Conservation (phyloP, 2,329 filamentous ascomycete genomes). For the Xylariaceae sp. region DNA sequence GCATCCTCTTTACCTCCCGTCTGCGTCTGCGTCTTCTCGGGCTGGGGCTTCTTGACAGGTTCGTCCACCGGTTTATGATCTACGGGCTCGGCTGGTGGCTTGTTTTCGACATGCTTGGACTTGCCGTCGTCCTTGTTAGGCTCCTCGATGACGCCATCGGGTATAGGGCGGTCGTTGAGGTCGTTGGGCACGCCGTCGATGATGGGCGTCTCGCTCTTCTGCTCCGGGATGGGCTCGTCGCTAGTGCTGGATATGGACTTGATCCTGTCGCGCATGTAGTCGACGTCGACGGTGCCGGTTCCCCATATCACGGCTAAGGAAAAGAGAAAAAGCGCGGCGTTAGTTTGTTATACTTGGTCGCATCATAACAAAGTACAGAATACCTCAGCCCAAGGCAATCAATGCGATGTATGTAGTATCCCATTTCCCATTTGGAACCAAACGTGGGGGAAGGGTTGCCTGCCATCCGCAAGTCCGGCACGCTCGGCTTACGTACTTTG, state of each 20-base stretch:
- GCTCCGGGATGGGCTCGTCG: slow-evolving; percentile 11
- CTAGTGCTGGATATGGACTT: slow-evolving; percentile 2
- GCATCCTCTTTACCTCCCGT: background rate
- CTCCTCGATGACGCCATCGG: slow-evolving; percentile 13
- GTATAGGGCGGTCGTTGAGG: slow-evolving; percentile 14
- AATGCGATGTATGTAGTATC: slow-evolving; percentile 3
- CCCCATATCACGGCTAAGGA: slow-evolving; percentile 17
- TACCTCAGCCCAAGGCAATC: too few species aligned
- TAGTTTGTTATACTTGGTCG: too few species aligned
- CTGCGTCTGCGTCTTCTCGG: too few species aligned
- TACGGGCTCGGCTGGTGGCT: slow-evolving; percentile 1
- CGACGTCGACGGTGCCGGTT: slow-evolving; percentile 15
- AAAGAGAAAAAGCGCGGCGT: too few species aligned
- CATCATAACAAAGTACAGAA: too few species aligned
- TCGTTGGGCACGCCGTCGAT: slow-evolving; percentile 17
- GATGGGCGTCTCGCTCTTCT: slow-evolving; percentile 10
- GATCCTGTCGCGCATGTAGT: slow-evolving; percentile 15
- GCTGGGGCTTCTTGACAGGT: background rate
- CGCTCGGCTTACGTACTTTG: too few species aligned
- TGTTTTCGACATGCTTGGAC: slow-evolving; percentile 1
- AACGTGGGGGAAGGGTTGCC: background rate
- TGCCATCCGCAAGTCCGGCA: too few species aligned
- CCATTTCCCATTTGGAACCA: background rate
- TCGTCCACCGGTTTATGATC: background rate
- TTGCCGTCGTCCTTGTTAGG: background rate